These are phyloP conservation scores for Suhomyces faveliae DNA, from an alignment of 805 yeast genomes.

Conservation along the genomic window DNA sequence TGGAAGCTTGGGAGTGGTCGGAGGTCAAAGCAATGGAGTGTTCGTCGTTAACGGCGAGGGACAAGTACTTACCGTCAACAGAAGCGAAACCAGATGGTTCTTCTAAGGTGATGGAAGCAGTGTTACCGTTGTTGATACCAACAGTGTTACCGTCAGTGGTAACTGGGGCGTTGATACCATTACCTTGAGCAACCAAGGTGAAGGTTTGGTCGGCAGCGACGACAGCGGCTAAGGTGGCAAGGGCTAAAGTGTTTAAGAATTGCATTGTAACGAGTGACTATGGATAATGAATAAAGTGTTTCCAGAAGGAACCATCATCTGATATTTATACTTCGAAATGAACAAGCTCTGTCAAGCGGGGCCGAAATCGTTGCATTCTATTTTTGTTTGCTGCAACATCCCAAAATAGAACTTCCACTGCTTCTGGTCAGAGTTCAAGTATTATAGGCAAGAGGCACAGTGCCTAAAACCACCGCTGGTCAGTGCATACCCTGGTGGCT, in stretches of 20 bases:
- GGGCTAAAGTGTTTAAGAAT: slow-evolving; percentile 16
- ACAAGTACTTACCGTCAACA: slow-evolving; percentile 21
- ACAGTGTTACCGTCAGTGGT: slow-evolving; percentile 9
- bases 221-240: slow-evolving; percentile 23
- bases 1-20: slow-evolving; percentile 18
- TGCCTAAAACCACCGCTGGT: not conserved
- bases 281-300: too few species aligned
- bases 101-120: slow-evolving; percentile 23
- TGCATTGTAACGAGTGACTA: slow-evolving; percentile 6
- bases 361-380: not conserved
- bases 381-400: not conserved
- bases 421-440: not conserved
- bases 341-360: not conserved
- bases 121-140: slow-evolving; percentile 11
- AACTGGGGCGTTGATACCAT: slow-evolving; percentile 19
- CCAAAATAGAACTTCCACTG: not conserved
- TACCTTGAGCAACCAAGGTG: slow-evolving; percentile 28
- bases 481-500: not conserved
- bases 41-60: slow-evolving; percentile 8
- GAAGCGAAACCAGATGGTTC: slow-evolving; percentile 31
- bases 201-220: slow-evolving; percentile 32
- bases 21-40: slow-evolving; percentile 16
- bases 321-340: not conserved
- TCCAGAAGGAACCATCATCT: not conserved
- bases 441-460: not conserved